Percentiles rank a stretch among this genome's conserved stretches.
Evolutionary conservation across 257 asterid genomes (phyloP).

Genomic region (Thymus mandschuricus): DNA sequence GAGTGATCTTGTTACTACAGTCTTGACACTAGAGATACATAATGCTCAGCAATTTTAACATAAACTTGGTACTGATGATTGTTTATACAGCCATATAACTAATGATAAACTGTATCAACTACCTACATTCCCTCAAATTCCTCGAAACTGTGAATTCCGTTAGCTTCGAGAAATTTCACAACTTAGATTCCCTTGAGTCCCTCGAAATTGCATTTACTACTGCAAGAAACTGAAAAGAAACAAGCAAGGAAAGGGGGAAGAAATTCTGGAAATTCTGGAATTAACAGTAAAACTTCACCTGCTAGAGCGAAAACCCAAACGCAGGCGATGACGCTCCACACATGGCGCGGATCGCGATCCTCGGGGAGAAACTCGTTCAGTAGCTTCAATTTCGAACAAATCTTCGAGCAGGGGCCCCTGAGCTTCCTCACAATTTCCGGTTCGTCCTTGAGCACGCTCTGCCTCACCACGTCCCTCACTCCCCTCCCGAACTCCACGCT

Average conservation of each 20-base stretch:
- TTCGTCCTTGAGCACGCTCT: conserved; percentile 76
- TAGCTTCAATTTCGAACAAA: conserved; percentile 56
- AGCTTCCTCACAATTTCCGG: conserved; percentile 67
- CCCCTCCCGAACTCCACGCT: conserved; percentile 87
- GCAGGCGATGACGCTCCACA: conserved; percentile 65
- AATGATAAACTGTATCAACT: not conserved
- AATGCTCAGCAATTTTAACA: too few species aligned
- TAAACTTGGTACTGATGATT: not conserved
- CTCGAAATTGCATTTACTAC: conserved; percentile 10
- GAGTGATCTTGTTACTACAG: not conserved
- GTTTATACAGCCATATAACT: not conserved
- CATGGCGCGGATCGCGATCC: conserved; percentile 92
- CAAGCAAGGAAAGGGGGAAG: not conserved
- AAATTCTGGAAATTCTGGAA: not conserved
- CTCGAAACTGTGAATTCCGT: not conserved
- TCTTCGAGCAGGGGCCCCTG: conserved; percentile 58
- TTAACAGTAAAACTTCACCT: conserved; percentile 39
- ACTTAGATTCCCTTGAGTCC: not conserved
- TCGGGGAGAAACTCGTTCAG: conserved; percentile 85
- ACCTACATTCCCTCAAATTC: too few species aligned
- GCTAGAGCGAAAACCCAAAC: conserved; percentile 62
- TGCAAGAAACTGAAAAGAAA: not conserved
- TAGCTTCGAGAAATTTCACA: not conserved
- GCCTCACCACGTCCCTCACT: conserved; percentile 85
- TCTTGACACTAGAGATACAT: too few species aligned